Base-by-base conservation (phyloP, 1,284 basidiomycete genomes). In the Peniophora sp. region DNA sequence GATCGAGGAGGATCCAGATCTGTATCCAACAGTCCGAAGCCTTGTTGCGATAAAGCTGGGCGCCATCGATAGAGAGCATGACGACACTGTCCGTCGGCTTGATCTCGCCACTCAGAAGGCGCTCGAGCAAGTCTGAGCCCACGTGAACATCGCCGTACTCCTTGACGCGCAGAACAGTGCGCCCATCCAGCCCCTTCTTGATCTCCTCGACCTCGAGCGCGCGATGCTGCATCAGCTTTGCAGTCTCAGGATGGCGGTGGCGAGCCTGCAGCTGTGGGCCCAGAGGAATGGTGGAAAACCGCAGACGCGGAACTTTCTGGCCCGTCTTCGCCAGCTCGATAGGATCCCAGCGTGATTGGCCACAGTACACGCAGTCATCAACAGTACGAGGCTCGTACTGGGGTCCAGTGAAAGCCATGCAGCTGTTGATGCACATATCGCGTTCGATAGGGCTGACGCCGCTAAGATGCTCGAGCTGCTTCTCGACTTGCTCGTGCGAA, bases 21-120 rank as follows among this genome's bases (percentile, higher is more conserved):
- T 48, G 47, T n/a, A 54, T 51, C 52, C 52, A 54, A 36, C 52
- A 52, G 34, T 54, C 52, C 6, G 50, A 52, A 15, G 14, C 12
- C 35, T 51, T 54, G 36, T 48, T 48, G 18, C 12, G 12, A 20
- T 43, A 43, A 12, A 43, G 41, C 41, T 43, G 41, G 9, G 41
- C 41, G 9, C 41, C 41, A 18, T 43, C 41, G 20, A 43, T 43
- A 9, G 18, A 43, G 17, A 43, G 20, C 9, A 43, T 9, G 9
- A 43, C 11, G 41, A 43, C 11, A 9, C 11, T 12, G 41, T 43
- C 41, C 9, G 11, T 20, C 9, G 41, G 41, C 9, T 9, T 9
- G 18, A 43, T 43, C 9, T 43, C 41, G 18, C 41, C 41, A 10
- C 17, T 9, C 9, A 9, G 11, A 43, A 43, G 9, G 9, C 11